Evolutionary conservation across 345 rosid species (phyloP).

Genomic region (Eucalyptus sideroxylon): DNA sequence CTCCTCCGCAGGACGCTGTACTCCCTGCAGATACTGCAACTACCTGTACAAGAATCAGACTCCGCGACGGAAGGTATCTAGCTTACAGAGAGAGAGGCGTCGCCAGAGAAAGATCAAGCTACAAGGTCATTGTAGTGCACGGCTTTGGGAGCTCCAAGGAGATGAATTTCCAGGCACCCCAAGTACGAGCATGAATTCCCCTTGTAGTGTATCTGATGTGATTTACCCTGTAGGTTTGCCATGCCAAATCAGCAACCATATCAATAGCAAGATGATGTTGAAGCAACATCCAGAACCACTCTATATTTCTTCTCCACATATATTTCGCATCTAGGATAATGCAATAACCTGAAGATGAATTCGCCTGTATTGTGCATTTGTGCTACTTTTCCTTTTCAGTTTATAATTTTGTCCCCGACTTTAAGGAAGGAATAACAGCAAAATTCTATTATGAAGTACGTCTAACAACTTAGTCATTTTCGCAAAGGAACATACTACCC

Average conservation of each 20-base stretch:
- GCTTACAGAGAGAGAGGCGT: conserved; percentile 82
- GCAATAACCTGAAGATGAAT: background rate
- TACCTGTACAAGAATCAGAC: conserved; percentile 37
- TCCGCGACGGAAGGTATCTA: conserved; percentile 64
- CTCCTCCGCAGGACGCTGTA: background rate
- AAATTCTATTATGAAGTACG: background rate
- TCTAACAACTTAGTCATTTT: background rate
- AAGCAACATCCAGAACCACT: background rate
- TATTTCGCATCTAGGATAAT: background rate
- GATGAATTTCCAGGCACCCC: conserved; percentile 67
- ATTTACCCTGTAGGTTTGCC: background rate
- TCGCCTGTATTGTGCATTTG: background rate
- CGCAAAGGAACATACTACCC: background rate
- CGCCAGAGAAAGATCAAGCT: conserved; percentile 39
- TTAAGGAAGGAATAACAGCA: background rate
- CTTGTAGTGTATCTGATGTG: background rate
- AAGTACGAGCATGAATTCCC: conserved; percentile 17
- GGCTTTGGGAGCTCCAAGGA: conserved; percentile 97
- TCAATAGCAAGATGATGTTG: background rate
- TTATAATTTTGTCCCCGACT: background rate
- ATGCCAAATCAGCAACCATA: background rate
- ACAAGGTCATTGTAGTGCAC: conserved; percentile 62
- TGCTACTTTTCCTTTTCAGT: background rate
- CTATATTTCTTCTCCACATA: background rate
- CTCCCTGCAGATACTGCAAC: background rate